Conservation (phyloP, 1,284 basidiomycete species). For the Filobasidium uniguttulatum region DNA sequence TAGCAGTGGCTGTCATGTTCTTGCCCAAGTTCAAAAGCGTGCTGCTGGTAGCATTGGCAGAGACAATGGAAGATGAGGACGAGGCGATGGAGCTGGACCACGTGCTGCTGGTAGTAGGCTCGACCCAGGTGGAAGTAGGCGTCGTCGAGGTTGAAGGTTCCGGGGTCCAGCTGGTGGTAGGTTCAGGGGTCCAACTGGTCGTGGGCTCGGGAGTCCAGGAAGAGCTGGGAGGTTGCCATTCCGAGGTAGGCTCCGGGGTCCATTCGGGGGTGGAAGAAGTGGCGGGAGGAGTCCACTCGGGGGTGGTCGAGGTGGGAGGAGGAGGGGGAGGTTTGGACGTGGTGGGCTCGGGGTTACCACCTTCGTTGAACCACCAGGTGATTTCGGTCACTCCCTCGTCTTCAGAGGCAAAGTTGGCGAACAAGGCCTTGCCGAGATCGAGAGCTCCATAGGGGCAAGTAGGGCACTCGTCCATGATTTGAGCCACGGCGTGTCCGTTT, state of each 20-base stretch:
- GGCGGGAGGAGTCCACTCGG: slow-evolving; percentile 7
- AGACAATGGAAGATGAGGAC: not conserved
- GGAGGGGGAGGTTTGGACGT: slow-evolving; percentile 1
- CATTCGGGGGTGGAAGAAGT: slow-evolving; percentile 6
- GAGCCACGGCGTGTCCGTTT: slow-evolving; percentile 34
- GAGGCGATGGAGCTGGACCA: slow-evolving; percentile 3
- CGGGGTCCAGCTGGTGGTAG: not conserved
- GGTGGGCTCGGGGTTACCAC: not conserved
- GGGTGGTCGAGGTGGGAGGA: slow-evolving; percentile 4
- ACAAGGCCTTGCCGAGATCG: not conserved
- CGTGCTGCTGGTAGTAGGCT: slow-evolving; percentile 5
- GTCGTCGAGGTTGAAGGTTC: not conserved
- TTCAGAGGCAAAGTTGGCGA: slow-evolving; percentile 9
- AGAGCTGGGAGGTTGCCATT: not conserved
- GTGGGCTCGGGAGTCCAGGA: too few relatives aligned
- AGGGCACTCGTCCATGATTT: slow-evolving; percentile 39
- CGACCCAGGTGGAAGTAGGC: slow-evolving; percentile 7
- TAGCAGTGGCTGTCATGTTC: slow-evolving; percentile 7
- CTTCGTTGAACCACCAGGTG: slow-evolving; percentile 17
- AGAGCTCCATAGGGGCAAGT: not conserved
- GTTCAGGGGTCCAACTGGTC: slow-evolving; percentile 5
- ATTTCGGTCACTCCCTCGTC: slow-evolving; percentile 13
- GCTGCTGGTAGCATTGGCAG: slow-evolving; percentile 1
- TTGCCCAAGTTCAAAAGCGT: slow-evolving; percentile 1
- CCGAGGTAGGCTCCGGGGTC: slow-evolving; percentile 4